These are phyloP conservation scores for Colletotrichum navitas DNA, from an alignment of 2,329 filamentous ascomycete genomes.

Conservation along the genomic window DNA sequence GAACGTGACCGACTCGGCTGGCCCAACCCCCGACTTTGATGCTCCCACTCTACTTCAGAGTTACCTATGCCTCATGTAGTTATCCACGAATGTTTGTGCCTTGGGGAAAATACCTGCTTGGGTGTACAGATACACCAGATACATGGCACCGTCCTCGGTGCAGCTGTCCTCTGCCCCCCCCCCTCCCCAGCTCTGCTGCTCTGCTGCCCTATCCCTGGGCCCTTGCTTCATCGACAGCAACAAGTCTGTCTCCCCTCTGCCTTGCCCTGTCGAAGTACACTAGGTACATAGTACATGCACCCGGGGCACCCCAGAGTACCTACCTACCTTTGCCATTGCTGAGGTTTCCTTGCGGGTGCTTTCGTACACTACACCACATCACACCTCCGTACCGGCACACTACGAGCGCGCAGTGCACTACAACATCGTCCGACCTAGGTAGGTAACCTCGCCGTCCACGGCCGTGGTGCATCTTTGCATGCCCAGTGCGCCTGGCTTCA, in stretches of 20 bases:
- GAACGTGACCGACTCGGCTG: slow-evolving; percentile 39
- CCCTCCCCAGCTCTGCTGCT: too few relatives aligned
- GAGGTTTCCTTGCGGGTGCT: neutral
- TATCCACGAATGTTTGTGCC: neutral
- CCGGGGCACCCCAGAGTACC: slow-evolving; percentile 2
- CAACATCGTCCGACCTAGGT: slow-evolving; percentile 14
- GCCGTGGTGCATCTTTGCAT: slow-evolving; percentile 15
- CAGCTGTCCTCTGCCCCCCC: too few relatives aligned
- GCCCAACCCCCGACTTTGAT: slow-evolving; percentile 15
- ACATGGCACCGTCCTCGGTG: neutral
- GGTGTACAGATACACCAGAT: neutral
- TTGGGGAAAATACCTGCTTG: too few relatives aligned
- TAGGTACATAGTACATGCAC: neutral
- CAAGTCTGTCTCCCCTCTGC: neutral
- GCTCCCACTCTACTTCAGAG: neutral
- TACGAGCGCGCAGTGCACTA: neutral
- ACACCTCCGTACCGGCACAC: neutral
- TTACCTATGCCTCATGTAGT: neutral
- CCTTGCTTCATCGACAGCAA: slow-evolving; percentile 8
- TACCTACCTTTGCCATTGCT: neutral
- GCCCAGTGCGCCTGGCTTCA: slow-evolving; percentile 21
- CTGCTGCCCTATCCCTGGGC: neutral
- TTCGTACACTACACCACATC: neutral
- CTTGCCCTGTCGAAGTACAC: neutral
- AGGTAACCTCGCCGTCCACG: slow-evolving; percentile 4